These are phyloP conservation scores for Hypoxylon sp. DNA, from an alignment of 2,329 filamentous ascomycete species.

Conservation along the genomic window DNA sequence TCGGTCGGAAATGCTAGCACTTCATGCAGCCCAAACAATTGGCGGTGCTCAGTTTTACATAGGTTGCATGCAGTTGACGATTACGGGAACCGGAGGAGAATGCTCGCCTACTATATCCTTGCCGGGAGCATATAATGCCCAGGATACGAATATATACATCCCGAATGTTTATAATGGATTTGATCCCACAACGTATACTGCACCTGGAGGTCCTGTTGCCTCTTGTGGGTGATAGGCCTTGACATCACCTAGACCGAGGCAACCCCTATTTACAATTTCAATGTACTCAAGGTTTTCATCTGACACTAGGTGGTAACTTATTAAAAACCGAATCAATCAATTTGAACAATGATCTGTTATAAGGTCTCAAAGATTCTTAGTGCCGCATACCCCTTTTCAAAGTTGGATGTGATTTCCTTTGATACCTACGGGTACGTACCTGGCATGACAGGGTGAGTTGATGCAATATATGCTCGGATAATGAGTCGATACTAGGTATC, in stretches of 20 bases:
- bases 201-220: conserved; percentile 46
- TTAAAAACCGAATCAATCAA: no score
- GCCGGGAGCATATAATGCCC: conserved; percentile 51
- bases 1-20: conserved; percentile 54
- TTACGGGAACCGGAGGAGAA: conserved; percentile 49
- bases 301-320: no score
- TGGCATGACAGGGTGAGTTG: no score
- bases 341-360: no score
- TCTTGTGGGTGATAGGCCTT: conserved; percentile 25
- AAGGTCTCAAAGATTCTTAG: no score
- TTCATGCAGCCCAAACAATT: conserved; percentile 50
- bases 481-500: no score
- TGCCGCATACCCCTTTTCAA: no score
- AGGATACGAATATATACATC: conserved; percentile 51
- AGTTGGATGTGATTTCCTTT: no score
- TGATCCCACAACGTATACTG: conserved; percentile 51
- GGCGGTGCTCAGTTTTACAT: conserved; percentile 54
- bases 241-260: neutral
- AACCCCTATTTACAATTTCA: no score
- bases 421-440: no score
- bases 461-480: no score
- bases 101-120: conserved; percentile 52
- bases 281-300: no score
- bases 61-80: conserved; percentile 52
- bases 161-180: conserved; percentile 53